Base-by-base conservation (phyloP, 331 rosid species). In the Quercus lobata region DNA sequence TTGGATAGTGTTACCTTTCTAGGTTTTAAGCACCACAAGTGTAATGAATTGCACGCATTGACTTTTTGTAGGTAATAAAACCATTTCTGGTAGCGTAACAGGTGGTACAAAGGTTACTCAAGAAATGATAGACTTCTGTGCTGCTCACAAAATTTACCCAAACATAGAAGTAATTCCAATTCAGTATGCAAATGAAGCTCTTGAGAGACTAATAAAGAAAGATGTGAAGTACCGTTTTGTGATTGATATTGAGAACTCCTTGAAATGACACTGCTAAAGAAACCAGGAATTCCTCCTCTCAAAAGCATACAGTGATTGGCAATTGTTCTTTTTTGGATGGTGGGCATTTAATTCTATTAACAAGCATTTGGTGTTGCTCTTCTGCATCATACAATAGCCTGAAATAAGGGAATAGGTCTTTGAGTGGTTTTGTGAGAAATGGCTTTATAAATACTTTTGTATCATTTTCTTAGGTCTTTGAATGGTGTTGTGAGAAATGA, bases 221-320 rank as follows among this genome's bases (percentile, higher is more conserved):
- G 98, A 94, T 32, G 91, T 94, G 73, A 89, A 94, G 72, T 88
- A 92, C 80, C 85, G 98, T 63, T 92, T 91, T 84, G 97, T 94
- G 57, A 92, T 94, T 37, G 98, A 94, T 80, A 86, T 94, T 72
- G 86, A 86, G 22, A 90, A 80, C 56, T 88, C 97, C 65, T 83
- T 94, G 4, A 90, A 90, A 81, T 81, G 70, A 83, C 29, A 29
- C 74, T 66, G 4, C 5, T 34, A 44, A 29, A 56, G 75, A 56
- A 62, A 60, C 29, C 11, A 41, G 52, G 78, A 58, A 46, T 41
- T 52, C 46, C 58, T 19, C 35, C 58, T 16, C 34, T 60, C 66
- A 60, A 22, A 60, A 60, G 66, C 66, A 6, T 14, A 4, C 25
- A 60, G 66, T 11, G 66, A 25, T 58, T 58, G 32, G 16, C 30